A percentile compares a stretch with the other conserved stretches of the same genome.
Conservation (phyloP, 345 rosid genomes). For the Ceriops tagal region DNA sequence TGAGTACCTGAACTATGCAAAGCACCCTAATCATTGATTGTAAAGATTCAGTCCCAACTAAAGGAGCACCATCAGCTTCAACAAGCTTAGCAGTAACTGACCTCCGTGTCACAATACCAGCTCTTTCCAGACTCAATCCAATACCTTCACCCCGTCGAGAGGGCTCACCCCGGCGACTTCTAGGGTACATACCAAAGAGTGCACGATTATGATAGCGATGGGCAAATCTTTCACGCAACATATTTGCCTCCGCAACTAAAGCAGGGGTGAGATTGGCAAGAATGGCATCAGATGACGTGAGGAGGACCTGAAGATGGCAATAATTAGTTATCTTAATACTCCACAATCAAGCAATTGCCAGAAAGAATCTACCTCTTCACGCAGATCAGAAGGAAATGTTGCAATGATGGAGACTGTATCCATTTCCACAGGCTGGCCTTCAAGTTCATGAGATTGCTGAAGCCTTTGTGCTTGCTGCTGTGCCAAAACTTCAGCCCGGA, state of each 20-base stretch:
- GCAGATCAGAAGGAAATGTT: slow-evolving; percentile 89
- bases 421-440: slow-evolving; percentile 99
- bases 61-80: slow-evolving; percentile 89
- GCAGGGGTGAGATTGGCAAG: slow-evolving; percentile 98
- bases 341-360: slow-evolving; percentile 7
- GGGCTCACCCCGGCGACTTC: slow-evolving; percentile 91
- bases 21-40: slow-evolving; percentile 86
- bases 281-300: slow-evolving; percentile 93
- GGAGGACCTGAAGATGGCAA: slow-evolving; percentile 58
- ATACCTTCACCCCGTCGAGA: slow-evolving; percentile 80
- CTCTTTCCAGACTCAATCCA: slow-evolving; percentile 62
- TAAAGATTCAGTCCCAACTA: slow-evolving; percentile 74
- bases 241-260: slow-evolving; percentile 95
- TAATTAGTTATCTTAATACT: background rate
- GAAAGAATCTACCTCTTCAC: slow-evolving; percentile 72
- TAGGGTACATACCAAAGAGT: slow-evolving; percentile 88
- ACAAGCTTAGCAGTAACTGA: slow-evolving; percentile 56
- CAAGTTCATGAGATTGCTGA: slow-evolving; percentile 92
- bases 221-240: slow-evolving; percentile 96
- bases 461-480: slow-evolving; percentile 94
- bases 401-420: slow-evolving; percentile 97
- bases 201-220: slow-evolving; percentile 78
- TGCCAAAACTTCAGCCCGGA: slow-evolving; percentile 87
- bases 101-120: slow-evolving; percentile 62
- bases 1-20: slow-evolving; percentile 82